phyloP scores from a whole-genome alignment of 345 rosid genomes.

The Corchorus capsularis region DNA sequence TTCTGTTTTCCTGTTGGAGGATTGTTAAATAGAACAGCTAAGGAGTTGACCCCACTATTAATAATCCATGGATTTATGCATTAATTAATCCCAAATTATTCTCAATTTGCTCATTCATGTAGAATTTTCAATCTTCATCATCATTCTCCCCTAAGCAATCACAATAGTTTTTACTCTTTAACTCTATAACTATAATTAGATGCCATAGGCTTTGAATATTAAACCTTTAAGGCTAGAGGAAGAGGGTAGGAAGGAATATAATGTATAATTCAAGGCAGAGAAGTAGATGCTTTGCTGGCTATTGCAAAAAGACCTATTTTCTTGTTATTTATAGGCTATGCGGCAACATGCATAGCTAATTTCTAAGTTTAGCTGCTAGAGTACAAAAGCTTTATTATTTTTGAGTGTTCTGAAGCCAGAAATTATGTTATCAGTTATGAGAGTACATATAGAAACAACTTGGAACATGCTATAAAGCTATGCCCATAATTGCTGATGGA shows the following conservation, averaged over 20 bases:
- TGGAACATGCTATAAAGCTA: not conserved
- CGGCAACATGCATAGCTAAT: not conserved
- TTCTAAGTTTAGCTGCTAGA: not conserved
- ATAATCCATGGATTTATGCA: not conserved
- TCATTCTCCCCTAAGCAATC: not conserved
- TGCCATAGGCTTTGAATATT: not conserved
- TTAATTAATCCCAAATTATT: not conserved
- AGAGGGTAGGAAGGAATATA: not conserved
- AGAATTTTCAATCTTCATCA: not conserved
- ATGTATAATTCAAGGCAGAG: not conserved
- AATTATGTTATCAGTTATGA: not conserved
- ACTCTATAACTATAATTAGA: not conserved
- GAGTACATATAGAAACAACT: not conserved
- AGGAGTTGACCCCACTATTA: conserved; percentile 2
- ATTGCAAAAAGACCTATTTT: not conserved
- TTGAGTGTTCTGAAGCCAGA: not conserved
- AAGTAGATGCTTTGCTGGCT: not conserved
- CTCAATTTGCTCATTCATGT: not conserved
- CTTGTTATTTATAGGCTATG: not conserved
- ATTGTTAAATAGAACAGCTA: conserved; percentile 1
- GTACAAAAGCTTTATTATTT: not conserved
- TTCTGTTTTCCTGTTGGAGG: not conserved
- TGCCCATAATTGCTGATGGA: not conserved
- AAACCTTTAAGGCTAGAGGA: not conserved
- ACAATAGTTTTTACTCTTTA: not conserved